Evolutionary conservation across 1,139 yeast genomes (phyloP).

Genomic region (Magnusiomyces starmeri): DNA sequence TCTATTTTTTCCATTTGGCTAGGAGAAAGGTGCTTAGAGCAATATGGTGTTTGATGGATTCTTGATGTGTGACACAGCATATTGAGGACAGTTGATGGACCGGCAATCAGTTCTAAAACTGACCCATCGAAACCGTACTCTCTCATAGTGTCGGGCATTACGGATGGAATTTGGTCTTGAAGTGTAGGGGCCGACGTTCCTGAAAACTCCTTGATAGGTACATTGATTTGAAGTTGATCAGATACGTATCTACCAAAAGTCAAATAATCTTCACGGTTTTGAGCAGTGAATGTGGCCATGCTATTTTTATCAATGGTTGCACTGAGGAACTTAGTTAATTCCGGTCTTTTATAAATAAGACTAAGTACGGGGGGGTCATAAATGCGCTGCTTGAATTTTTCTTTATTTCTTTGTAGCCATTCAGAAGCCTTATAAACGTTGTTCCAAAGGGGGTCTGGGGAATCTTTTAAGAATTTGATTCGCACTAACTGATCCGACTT

Average conservation of each 20-base stretch:
- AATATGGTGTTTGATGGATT: conserved; percentile 59
- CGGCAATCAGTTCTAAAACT: conserved; percentile 60
- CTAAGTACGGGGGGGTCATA: conserved; percentile 75
- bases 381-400: conserved; percentile 39
- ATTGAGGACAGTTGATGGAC: conserved; percentile 65
- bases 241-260: conserved; percentile 39
- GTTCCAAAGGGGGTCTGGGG: conserved; percentile 18
- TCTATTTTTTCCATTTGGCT: conserved; percentile 36
- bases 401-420: conserved; percentile 35
- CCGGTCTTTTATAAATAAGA: conserved; percentile 45
- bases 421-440: conserved; percentile 34
- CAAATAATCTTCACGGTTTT: conserved; percentile 40
- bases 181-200: conserved; percentile 22
- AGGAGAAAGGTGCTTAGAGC: conserved; percentile 39
- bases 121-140: conserved; percentile 75
- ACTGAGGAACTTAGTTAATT: conserved; percentile 48
- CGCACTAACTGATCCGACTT: conserved; percentile 35
- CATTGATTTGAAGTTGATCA: conserved; percentile 34
- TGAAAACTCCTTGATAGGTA: conserved; percentile 43
- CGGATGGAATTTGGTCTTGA: conserved; percentile 26
- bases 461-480: conserved; percentile 9
- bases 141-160: conserved; percentile 36
- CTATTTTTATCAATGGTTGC: conserved; percentile 49
- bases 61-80: conserved; percentile 61
- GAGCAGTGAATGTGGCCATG: conserved; percentile 49